Base-by-base conservation (phyloP, 2,329 filamentous ascomycete species). In the Stagonosporopsis tanaceti region DNA sequence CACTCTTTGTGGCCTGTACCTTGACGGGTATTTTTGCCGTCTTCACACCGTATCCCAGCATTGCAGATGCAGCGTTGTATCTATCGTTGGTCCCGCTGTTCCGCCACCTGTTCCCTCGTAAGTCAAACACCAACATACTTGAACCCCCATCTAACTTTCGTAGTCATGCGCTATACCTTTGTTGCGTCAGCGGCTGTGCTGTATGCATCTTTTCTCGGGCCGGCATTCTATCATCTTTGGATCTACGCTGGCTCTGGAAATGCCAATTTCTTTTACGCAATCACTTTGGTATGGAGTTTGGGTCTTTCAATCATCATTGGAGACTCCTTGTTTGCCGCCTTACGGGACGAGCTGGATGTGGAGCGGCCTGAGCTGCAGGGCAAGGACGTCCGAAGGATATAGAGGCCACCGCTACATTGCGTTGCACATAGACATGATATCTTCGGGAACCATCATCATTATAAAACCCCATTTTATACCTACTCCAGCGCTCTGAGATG, bases 251-350 rank as follows among this genome's bases (percentile, higher is more conserved):
- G 95, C 47, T 97, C 93, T 54, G 95, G 95, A 27, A 99, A 99
- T 70, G 95, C 95, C 57, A 99, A 99, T 76, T 99, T 99, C 80
- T 99, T 99, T 80, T 99, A 99, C 74, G 95, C 95, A 64, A 98
- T 99, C 69, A 99, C 95, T 0, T 80, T 99, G n/a, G 95, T 99
- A 0, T 99, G 95, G 95, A 96, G 92, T 72, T 77, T 99, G 24
- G 95, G 92, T 0, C 84, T 96, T 66, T 93, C 93, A 35, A 83
- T 99, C 61, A 80, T 99, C 28, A 85, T 98, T 6, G 92, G 91
- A 11, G 95, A 99, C 74, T 83, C 92, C 50, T 82, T 97, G 2
- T 98, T 96, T 78, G 93, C 95, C 0, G 87, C 93, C 6, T 80
- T 99, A 60, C 82, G 95, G 57, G 95, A 99, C 69, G 95, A 99